Conservation (phyloP, 176 grass and related monocot species). For the Urochloa ruziziensis region DNA sequence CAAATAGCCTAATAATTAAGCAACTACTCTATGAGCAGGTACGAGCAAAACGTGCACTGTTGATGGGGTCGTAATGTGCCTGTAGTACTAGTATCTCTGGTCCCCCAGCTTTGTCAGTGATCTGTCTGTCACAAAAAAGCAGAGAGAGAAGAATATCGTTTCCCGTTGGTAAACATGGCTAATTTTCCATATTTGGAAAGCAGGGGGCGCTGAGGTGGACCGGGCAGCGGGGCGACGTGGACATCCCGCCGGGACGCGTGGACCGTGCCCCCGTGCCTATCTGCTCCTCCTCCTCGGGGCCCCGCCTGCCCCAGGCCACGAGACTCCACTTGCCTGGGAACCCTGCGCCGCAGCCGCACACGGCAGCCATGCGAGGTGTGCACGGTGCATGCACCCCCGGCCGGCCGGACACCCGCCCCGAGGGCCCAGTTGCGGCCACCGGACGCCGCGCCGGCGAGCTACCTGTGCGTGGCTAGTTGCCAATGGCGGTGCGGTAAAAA, state of each 20-base stretch:
- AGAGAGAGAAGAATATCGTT: no score
- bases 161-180: background rate
- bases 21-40: no score
- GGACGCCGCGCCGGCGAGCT: background rate
- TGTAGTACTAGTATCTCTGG: no score
- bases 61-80: no score
- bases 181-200: slow-evolving; percentile 12
- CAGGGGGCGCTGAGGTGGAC: background rate
- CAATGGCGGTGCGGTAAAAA: background rate
- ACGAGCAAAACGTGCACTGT: no score
- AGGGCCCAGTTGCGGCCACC: background rate
- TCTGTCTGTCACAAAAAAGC: no score
- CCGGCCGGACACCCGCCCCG: background rate
- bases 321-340: background rate
- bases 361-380: background rate
- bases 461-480: no score
- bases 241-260: background rate
- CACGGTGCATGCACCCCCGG: background rate
- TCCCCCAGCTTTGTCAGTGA: no score
- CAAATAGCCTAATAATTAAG: no score
- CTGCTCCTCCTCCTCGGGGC: background rate
- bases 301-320: background rate
- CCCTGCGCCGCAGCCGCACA: background rate
- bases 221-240: background rate
- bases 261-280: background rate